phyloP scores from a whole-genome alignment of 1,139 yeast genomes.

The Diutina sp. region DNA sequence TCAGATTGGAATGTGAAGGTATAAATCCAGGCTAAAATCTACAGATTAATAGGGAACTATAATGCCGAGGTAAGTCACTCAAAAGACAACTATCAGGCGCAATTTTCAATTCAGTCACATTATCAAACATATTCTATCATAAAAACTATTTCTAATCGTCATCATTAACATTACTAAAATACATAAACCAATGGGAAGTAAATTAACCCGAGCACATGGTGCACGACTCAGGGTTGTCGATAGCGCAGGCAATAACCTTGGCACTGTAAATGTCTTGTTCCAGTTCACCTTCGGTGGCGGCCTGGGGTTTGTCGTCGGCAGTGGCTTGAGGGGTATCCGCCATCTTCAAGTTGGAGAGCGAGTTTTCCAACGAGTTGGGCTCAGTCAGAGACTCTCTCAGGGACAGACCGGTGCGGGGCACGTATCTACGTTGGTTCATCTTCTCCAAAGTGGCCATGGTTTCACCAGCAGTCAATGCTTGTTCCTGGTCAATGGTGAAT shows the following conservation, averaged over 20 bases:
- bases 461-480: slow-evolving; percentile 38
- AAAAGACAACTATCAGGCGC: too few relatives aligned
- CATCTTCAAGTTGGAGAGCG: slow-evolving; percentile 32
- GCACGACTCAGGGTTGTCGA: slow-evolving; percentile 93
- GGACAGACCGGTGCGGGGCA: slow-evolving; percentile 15
- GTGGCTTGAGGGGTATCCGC: slow-evolving; percentile 9
- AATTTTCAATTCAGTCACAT: too few relatives aligned
- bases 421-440: slow-evolving; percentile 41
- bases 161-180: slow-evolving; percentile 1
- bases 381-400: slow-evolving; percentile 15
- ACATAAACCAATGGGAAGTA: neutral
- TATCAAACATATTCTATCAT: too few relatives aligned
- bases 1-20: too few relatives aligned
- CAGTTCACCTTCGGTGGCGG: slow-evolving; percentile 9
- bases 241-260: slow-evolving; percentile 91
- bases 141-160: neutral
- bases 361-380: slow-evolving; percentile 36
- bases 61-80: too few relatives aligned
- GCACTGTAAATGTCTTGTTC: slow-evolving; percentile 77
- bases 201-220: slow-evolving; percentile 94
- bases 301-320: slow-evolving; percentile 7
- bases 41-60: too few relatives aligned
- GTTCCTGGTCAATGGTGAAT: slow-evolving; percentile 61
- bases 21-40: too few relatives aligned
- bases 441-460: slow-evolving; percentile 41